Percentiles rank a stretch among this genome's conserved stretches.
These are phyloP conservation scores for Macadamia tetraphylla DNA, from an alignment of 164 flowering plant genomes.

Conservation along the genomic window DNA sequence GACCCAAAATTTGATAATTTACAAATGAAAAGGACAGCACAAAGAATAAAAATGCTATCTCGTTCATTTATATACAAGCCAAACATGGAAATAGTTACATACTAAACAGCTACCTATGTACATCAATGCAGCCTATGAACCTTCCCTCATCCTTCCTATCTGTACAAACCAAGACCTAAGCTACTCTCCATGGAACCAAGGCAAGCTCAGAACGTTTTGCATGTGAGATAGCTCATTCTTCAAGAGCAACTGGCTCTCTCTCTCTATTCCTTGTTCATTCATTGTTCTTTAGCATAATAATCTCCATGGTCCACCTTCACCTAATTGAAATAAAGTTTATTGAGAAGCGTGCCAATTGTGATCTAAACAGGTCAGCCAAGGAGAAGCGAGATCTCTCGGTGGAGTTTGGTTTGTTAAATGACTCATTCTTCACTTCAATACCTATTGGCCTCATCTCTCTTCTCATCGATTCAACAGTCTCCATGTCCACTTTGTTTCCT, in stretches of 20 bases:
- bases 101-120: slow-evolving; percentile 4
- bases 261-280: too few relatives aligned
- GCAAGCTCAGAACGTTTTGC: too few relatives aligned
- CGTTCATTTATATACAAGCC: too few relatives aligned
- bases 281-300: too few relatives aligned
- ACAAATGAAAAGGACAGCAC: too few relatives aligned
- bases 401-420: slow-evolving; percentile 8
- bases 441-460: slow-evolving; percentile 49
- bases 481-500: slow-evolving; percentile 57
- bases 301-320: neutral
- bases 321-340: slow-evolving; percentile 33
- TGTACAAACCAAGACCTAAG: too few relatives aligned
- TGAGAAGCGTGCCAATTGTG: slow-evolving; percentile 49
- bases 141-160: neutral
- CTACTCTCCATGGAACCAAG: too few relatives aligned
- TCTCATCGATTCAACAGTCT: slow-evolving; percentile 48
- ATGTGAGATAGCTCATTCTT: too few relatives aligned
- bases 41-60: too few relatives aligned
- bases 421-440: slow-evolving; percentile 33
- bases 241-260: too few relatives aligned
- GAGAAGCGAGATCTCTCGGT: slow-evolving; percentile 34
- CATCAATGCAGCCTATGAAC: neutral
- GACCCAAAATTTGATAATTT: too few relatives aligned
- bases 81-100: neutral
- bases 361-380: slow-evolving; percentile 34